A percentile compares a stretch with the other conserved stretches of the same genome.
Conservation (phyloP, 2,329 filamentous ascomycete genomes). For the Aspergillus pseudonomiae region DNA sequence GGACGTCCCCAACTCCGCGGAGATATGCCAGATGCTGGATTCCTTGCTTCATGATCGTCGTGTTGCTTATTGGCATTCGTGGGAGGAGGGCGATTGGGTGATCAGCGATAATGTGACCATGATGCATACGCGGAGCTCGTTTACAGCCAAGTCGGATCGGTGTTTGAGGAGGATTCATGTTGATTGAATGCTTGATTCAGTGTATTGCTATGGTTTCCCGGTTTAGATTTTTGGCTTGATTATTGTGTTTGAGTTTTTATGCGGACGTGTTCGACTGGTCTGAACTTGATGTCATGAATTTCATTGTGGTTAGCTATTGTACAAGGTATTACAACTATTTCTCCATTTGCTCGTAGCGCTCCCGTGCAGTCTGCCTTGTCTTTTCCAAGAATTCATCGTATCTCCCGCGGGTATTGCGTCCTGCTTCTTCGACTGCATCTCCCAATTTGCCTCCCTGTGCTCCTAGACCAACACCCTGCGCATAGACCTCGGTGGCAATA, state of each 20-base stretch:
- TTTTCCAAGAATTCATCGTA: conserved; percentile 54
- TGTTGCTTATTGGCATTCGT: conserved; percentile 54
- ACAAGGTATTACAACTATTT: conserved; percentile 1
- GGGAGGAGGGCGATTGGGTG: conserved; percentile 59
- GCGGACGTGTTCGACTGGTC: not conserved
- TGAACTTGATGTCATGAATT: not conserved
- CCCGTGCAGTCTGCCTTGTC: conserved; percentile 50
- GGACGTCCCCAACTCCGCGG: conserved; percentile 40
- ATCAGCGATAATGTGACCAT: conserved; percentile 53
- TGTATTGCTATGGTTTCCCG: not conserved
- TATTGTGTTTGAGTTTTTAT: not conserved
- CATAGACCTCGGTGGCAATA: conserved; percentile 53
- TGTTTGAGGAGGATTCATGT: conserved; percentile 11
- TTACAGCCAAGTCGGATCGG: conserved; percentile 3
- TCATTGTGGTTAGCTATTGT: not conserved
- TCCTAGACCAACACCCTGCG: conserved; percentile 53
- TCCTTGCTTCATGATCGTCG: conserved; percentile 53
- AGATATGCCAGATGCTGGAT: conserved; percentile 39
- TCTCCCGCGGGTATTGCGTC: conserved; percentile 50
- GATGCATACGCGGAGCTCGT: conserved; percentile 22
- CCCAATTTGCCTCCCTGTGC: conserved; percentile 54
- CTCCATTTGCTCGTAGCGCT: conserved; percentile 51
- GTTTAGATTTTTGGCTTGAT: not conserved
- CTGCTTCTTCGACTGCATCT: conserved; percentile 52
- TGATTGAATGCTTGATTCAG: not conserved